phyloP scores from a whole-genome alignment of 306 rosid genomes.

The Gastrolobium bilobum region DNA sequence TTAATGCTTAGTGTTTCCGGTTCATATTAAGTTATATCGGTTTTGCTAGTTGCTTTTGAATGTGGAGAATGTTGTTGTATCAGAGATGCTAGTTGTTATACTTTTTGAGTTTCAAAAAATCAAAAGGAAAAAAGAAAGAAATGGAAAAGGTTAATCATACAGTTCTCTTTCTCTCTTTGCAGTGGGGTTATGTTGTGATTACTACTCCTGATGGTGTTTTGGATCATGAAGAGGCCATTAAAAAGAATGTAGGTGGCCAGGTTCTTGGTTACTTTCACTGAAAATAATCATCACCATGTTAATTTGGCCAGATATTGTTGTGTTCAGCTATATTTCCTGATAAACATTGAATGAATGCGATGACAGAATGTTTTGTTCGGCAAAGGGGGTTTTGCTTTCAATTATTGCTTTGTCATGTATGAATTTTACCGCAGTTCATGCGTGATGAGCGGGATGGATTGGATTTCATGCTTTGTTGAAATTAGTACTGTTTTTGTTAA shows the following conservation, averaged over 20 bases:
- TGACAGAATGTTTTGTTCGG: constrained; percentile 13
- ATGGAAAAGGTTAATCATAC: constrained; percentile 32
- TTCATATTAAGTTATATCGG: not conserved
- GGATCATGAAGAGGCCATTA: constrained; percentile 93
- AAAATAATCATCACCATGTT: constrained; percentile 14
- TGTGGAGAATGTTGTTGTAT: constrained; percentile 22
- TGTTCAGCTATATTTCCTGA: constrained; percentile 1
- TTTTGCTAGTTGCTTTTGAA: constrained; percentile 25
- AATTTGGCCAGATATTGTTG: not conserved
- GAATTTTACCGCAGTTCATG: constrained; percentile 34
- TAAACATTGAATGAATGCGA: not conserved
- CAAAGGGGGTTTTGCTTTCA: not conserved
- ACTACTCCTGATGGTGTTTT: constrained; percentile 93
- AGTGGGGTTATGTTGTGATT: constrained; percentile 98
- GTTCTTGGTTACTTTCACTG: constrained; percentile 89
- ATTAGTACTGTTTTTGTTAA: constrained; percentile 36
- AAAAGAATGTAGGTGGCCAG: constrained; percentile 68
- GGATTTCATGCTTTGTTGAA: constrained; percentile 20
- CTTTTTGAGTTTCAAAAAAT: constrained; percentile 6
- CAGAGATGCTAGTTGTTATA: constrained; percentile 21
- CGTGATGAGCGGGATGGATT: constrained; percentile 28
- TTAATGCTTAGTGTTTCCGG: constrained; percentile 6
- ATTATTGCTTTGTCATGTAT: not conserved
- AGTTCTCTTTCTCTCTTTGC: constrained; percentile 49
- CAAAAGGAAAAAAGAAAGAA: not conserved